Base-by-base conservation (phyloP, 192 early-diverging fungal species). In the Coemansia sp. region DNA sequence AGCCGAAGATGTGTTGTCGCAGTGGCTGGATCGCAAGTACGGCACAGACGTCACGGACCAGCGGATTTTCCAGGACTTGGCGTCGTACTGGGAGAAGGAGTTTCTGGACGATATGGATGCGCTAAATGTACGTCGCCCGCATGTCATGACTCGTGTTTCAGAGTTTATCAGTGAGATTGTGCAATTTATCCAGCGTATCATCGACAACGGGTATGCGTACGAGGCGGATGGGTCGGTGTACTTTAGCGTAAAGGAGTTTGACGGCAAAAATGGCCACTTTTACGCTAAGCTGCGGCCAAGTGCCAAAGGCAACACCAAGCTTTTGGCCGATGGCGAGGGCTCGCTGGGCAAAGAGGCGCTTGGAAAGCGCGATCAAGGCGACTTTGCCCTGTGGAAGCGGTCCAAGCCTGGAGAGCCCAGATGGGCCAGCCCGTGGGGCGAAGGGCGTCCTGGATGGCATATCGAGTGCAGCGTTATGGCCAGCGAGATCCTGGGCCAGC, bases 401-500 rank as follows among this genome's bases (percentile, higher is more conserved):
- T 90, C 87, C 20, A 96, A 96, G 82, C 82, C 89, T 0, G 94
- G 94, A 45, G 96, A 99, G 72, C 96, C 96, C 10, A 69, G 78
- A 18, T 98, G 96, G 96, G 65, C 85, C 14, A 94, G 92, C 13
- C 91, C 93, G 14, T 98, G 96, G 96, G 88, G 87, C 15, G 60
- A 78, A 44, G 96, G 96, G 13, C 90, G 96, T 36, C 96, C 96
- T 6, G 96, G 96, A 30, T 99, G 96, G 96, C 96, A 99, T 62
- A 99, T 99, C 80, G 96, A 99, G 81, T 99, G 96, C 86, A 94
- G 92, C 18, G 96, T 87, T 33, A 99, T 99, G 96, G 94, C 94
- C 15, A 88, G 89, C 61, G 93, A 90, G 61, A 82, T 96, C 19
- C 71, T 97, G 49, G 94, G 92, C 14, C 73, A 84, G 31, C 81